Conservation (phyloP, 1,139 yeast genomes). For the Suhomyces guaymorum region DNA sequence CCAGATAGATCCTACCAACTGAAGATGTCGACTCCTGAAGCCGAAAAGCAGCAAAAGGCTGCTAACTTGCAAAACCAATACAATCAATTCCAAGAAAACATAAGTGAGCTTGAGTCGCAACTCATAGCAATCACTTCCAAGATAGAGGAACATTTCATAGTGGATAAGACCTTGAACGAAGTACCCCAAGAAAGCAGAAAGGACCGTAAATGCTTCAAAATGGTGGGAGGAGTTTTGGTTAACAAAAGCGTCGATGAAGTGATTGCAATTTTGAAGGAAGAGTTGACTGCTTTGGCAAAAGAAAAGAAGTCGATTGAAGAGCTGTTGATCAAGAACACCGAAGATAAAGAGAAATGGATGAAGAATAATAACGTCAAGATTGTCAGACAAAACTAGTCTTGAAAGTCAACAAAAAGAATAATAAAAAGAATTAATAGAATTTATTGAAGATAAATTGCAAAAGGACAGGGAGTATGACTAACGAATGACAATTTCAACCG, state of each 20-base stretch:
- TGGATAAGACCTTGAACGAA: conserved; percentile 50
- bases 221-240: conserved; percentile 92
- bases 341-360: conserved; percentile 69
- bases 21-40: conserved; percentile 15
- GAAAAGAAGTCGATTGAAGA: conserved; percentile 48
- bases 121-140: conserved; percentile 49
- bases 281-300: conserved; percentile 37
- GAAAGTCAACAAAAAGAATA: too few species aligned
- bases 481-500: too few species aligned
- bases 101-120: conserved; percentile 59
- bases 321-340: conserved; percentile 47
- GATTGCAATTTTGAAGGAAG: conserved; percentile 62
- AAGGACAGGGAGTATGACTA: too few species aligned
- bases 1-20: background rate
- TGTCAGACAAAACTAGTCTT: conserved; percentile 34
- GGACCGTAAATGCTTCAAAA: conserved; percentile 80
- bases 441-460: too few species aligned
- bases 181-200: conserved; percentile 48
- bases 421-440: too few species aligned
- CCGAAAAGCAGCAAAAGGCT: conserved; percentile 40
- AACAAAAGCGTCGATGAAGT: conserved; percentile 82
- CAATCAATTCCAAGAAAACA: conserved; percentile 61
- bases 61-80: conserved; percentile 58
- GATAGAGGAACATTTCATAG: conserved; percentile 44
- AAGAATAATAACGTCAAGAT: conserved; percentile 65